Base-by-base conservation (phyloP, 148 eudicot genomes). In the Cornus suecica region DNA sequence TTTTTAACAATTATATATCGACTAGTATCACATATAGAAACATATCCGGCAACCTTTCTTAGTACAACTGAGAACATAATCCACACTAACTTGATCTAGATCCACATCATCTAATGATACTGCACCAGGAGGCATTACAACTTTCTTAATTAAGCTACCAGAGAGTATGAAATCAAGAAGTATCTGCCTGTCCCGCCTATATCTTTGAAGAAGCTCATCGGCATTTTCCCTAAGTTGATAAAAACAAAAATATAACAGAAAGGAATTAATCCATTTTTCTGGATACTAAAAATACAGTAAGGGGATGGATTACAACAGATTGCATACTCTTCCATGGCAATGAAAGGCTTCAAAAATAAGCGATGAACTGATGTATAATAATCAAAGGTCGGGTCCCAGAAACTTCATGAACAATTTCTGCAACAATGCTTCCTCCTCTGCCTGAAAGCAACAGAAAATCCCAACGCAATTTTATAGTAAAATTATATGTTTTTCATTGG, bases 21-120 rank as follows among this genome's bases (percentile, higher is more conserved):
- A 71, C 29, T 24, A 56, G 30, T 45, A 76, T 7, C 27, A 23
- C 8, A 34, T 45, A 10, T 29, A 45, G 74, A 4, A 27, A 65
- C 31, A 54, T 61, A 24, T 41, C 14, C 16, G 29, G 65, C 56
- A 32, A 95, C 99, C 99, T 91, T 91, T 91, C 78, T 86, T 96
- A 13, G 88, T 91, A 84, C 93, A 88, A 66, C 82, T 87, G 32
- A 96, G 92, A 30, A 93, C 95, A 80, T 83, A 88, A 87, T 96
- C 99, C 10, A 93, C 99, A 70, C 99, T 96, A 79, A 96, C 92
- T 96, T 93, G 99, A 89, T 93, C 99, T 16, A 96, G 87, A 93
- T 96, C 99, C 83, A 96, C 95, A 79, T 96, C 99, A 83, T 96
- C 99, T 54, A 96, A 82, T 13, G 99, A 85, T 75, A 96, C 92